Conservation (phyloP, 2,329 filamentous ascomycete genomes). For the Tympanopsis confertula region DNA sequence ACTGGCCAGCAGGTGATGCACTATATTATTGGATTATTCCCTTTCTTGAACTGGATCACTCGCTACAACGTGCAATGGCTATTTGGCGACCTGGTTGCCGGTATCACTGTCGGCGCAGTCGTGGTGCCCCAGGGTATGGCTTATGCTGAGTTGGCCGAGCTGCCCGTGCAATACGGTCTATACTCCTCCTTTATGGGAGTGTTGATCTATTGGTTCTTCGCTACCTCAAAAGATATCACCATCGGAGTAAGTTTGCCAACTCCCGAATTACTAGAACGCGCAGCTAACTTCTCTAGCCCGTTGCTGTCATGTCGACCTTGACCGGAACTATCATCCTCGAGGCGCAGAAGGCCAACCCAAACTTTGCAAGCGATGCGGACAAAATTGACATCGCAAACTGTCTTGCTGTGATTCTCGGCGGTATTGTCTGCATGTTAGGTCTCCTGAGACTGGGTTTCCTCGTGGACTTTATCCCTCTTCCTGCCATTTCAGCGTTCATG, state of each 20-base stretch:
- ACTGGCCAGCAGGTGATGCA: constrained; percentile 12
- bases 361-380: constrained; percentile 12
- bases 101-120: constrained; percentile 35
- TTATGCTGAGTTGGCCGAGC: constrained; percentile 34
- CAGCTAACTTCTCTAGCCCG: constrained; percentile 43
- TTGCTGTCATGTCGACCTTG: constrained; percentile 88
- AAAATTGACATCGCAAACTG: constrained; percentile 60
- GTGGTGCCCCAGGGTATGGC: constrained; percentile 44
- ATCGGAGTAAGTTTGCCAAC: constrained; percentile 58
- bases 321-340: constrained; percentile 70
- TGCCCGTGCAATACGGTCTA: constrained; percentile 35
- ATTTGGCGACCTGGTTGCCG: constrained; percentile 30
- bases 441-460: constrained; percentile 75
- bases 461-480: constrained; percentile 83
- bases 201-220: constrained; percentile 24
- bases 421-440: constrained; percentile 68
- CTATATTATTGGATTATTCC: constrained; percentile 31
- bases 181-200: constrained; percentile 25
- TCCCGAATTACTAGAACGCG: constrained; percentile 2
- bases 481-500: constrained; percentile 90
- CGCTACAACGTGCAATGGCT: constrained; percentile 37
- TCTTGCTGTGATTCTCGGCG: constrained; percentile 66
- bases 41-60: constrained; percentile 35
- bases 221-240: constrained; percentile 54
- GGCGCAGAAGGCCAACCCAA: constrained; percentile 42